These are phyloP conservation scores for Gamsiella multidivaricata DNA, from an alignment of 192 early-diverging fungal species.

Conservation along the genomic window DNA sequence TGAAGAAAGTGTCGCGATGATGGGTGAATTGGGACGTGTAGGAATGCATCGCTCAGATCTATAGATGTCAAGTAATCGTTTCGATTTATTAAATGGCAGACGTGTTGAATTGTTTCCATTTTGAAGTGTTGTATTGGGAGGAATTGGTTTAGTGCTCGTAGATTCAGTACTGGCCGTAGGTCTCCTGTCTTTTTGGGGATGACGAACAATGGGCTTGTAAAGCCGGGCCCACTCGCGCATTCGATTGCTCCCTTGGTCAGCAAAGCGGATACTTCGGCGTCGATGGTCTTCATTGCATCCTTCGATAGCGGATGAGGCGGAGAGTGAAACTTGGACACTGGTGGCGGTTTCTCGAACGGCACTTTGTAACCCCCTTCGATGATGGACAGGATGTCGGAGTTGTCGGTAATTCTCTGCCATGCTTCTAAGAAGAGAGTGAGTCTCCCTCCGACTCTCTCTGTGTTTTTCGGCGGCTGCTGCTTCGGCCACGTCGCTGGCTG, in stretches of 20 bases:
- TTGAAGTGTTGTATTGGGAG: conserved; percentile 19
- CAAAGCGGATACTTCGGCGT: background rate
- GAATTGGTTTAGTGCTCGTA: conserved; percentile 32
- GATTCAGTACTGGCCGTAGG: conserved; percentile 32
- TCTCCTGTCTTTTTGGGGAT: conserved; percentile 46
- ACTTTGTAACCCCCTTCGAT: background rate
- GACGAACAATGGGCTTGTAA: conserved; percentile 20
- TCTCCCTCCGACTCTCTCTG: background rate
- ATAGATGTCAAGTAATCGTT: conserved; percentile 41
- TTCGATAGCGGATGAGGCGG: too few species aligned
- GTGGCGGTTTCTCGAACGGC: background rate
- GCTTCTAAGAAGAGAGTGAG: background rate
- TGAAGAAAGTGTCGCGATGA: conserved; percentile 34
- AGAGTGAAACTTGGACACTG: background rate
- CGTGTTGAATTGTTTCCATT: conserved; percentile 26
- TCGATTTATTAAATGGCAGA: conserved; percentile 14
- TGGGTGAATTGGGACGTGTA: conserved; percentile 43
- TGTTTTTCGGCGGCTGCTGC: too few species aligned
- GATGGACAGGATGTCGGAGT: background rate
- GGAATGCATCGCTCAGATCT: conserved; percentile 54
- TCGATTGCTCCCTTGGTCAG: conserved; percentile 14
- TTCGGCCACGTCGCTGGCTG: too few species aligned
- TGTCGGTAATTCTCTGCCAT: background rate
- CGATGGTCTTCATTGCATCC: background rate
- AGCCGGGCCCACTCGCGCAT: background rate